These are phyloP conservation scores for Arthrinium phaeospermum DNA, from an alignment of 2,329 filamentous ascomycete species.

Conservation along the genomic window DNA sequence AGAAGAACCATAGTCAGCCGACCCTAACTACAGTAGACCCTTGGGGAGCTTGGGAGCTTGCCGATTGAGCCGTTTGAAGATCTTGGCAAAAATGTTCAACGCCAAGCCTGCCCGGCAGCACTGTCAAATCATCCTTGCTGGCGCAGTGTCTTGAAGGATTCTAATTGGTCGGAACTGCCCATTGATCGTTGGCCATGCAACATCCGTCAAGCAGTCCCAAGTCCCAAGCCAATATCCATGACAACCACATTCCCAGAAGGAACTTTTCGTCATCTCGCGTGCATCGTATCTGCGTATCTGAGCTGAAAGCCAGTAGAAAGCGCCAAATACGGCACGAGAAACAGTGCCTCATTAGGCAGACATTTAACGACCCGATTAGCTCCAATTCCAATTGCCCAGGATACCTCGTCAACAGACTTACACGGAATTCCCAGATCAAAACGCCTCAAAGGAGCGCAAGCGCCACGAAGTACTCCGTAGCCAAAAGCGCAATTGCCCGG, in stretches of 20 bases:
- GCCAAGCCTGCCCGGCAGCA: not conserved
- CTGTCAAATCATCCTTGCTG: not conserved
- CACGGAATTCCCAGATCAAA: not conserved
- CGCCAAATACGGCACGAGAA: not conserved
- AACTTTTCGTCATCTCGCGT: not conserved
- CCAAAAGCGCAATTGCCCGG: not conserved
- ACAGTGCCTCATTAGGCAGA: slow-evolving; percentile 5
- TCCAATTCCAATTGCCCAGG: not conserved
- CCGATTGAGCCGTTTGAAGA: slow-evolving; percentile 11
- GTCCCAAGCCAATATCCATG: slow-evolving; percentile 8
- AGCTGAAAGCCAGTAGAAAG: not conserved
- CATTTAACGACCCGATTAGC: not conserved
- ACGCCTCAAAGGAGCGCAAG: not conserved
- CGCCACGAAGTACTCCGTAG: not conserved
- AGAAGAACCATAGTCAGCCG: not conserved
- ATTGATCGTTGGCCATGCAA: not conserved
- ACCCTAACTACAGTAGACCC: not conserved
- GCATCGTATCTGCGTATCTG: not conserved
- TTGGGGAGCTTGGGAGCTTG: not conserved
- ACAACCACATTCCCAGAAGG: slow-evolving; percentile 1
- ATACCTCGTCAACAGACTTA: not conserved
- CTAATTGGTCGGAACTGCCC: not conserved
- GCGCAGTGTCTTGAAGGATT: not conserved
- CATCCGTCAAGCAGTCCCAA: not conserved
- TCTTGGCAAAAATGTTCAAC: not conserved